Evolutionary conservation across 768 basidiomycete genomes (phyloP).

Genomic region (Mycena rosella): DNA sequence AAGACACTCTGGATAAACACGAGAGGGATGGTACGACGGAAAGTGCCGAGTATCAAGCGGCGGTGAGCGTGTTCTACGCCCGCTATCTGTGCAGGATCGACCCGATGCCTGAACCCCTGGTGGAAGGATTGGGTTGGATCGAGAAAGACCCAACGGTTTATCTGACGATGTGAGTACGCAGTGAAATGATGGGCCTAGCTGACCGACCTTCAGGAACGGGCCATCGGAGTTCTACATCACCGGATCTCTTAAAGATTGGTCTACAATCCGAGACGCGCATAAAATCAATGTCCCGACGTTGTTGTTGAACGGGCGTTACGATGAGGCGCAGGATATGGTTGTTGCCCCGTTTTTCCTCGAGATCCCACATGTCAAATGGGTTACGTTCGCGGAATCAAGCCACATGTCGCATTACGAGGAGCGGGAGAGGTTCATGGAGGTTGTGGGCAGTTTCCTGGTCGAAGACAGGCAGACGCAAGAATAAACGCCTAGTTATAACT

Average conservation of each 20-base stretch:
- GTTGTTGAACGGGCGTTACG: conserved; percentile 52
- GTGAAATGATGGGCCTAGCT: too few relatives aligned
- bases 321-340: conserved; percentile 48
- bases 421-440: conserved; percentile 48
- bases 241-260: conserved; percentile 52
- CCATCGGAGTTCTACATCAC: conserved; percentile 44
- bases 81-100: conserved; percentile 43
- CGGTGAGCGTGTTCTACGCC: conserved; percentile 43
- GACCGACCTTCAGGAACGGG: conserved; percentile 25
- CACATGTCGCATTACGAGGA: conserved; percentile 55
- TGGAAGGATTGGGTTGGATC: conserved; percentile 39
- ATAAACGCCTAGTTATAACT: too few relatives aligned
- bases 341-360: conserved; percentile 49
- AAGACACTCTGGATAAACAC: conserved; percentile 45
- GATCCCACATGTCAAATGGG: conserved; percentile 51
- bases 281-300: conserved; percentile 50
- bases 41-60: conserved; percentile 47
- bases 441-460: conserved; percentile 37
- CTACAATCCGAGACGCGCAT: conserved; percentile 47
- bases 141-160: conserved; percentile 53
- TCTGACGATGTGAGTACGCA: conserved; percentile 44
- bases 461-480: too few relatives aligned
- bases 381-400: conserved; percentile 51
- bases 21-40: conserved; percentile 47
- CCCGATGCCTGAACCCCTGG: conserved; percentile 45